Evolutionary conservation across 2,329 filamentous ascomycete genomes (phyloP), one percentile per base, ranked within the genome.

Genomic region (Claviceps monticola): DNA sequence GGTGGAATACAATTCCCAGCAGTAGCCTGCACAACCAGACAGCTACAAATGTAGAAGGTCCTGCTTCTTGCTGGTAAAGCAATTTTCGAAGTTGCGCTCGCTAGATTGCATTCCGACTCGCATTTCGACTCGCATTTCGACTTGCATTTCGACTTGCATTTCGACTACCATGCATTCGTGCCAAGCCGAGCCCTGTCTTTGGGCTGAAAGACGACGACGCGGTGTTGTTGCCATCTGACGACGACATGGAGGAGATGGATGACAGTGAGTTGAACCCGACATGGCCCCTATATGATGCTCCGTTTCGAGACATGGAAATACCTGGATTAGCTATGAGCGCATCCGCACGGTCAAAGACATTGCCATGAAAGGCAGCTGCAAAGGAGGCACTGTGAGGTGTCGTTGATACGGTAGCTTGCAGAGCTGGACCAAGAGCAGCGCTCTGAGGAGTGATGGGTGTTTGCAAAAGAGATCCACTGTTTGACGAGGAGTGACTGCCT

Each of bases 371-470:
- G 1, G 74, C 72, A 16, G 69, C 68, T 7, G 73, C 71, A 59
- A 82, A 80, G 0, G 76, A 77, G 2, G 69, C 74, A 54, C 71
- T 78, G 61, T 80, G 74, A 9, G 81, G 80, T 0, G 81, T 87
- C 2, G 78, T 86, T 4, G 88, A 86, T 11, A 95, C 83, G 0
- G 88, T 96, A 1, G 90, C 89, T 67, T 95, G 89, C 51, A 89
- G 87, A 19, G 90, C 90, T 5, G 90, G 88, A 0, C 90, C 91
- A 5, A 96, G 74, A 1, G 90, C 90, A 16, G 89, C 90, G 59
- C 87, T 93, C 55, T 95, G 78, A 7, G 91, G 90, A 1, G 90
- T 96, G 61, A 93, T 88, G 8, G 90, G 89, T 39, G 71, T 62
- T 51, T 64, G 60, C 55, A 62, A 52, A 56, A 58, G 62, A 19